Base-by-base conservation (phyloP, 768 basidiomycete species). In the Kwoniella europaea region DNA sequence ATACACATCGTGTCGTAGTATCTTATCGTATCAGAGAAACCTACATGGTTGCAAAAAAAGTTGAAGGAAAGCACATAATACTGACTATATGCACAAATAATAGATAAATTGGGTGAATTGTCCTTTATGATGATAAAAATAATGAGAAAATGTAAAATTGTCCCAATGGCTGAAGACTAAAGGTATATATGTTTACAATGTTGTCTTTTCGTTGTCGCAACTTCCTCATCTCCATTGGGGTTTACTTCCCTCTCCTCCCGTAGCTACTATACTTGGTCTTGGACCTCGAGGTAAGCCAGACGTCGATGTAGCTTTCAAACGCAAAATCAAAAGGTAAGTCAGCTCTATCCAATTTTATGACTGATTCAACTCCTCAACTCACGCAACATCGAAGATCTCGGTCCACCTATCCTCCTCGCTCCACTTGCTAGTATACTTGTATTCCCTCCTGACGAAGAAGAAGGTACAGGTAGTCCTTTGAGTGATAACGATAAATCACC, bases 361-460 rank as follows among this genome's bases (percentile, higher is more conserved):
- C 54, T 41, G 22, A 44, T 2, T 9, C 53, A 50, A 27, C 16
- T n/a, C 46, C 20, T 35, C 20, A 16, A 68, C 67, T 68, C 61
- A 68, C 68, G 7, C 58, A 59, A 42, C 27, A 70, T 56, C 18
- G 68, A 70, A 2, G 55, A 53, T 27, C 63, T 56, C 12, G 29
- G 29, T 18, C 55, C 57, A 2, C 57, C 68, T 12, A 62, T 43
- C 35, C 72, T n/a, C 24, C 46, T 62, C n/a, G 72, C 72, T 27
- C 72, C 72, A 18, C 68, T 60, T 0, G 68, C 15, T 20, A 74
- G 53, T 4, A 69, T 65, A 27, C 68, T 69, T 10, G 35, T 50
- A 62, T 67, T 74, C n/a, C 41, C 59, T 10, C 58, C 61, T 35
- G 35, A 35, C 35, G 35, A 35, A 22, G 22, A 41, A 10, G 46